Base-by-base conservation (phyloP, 163 green algal genomes). In the Scenedesmus sp. region DNA sequence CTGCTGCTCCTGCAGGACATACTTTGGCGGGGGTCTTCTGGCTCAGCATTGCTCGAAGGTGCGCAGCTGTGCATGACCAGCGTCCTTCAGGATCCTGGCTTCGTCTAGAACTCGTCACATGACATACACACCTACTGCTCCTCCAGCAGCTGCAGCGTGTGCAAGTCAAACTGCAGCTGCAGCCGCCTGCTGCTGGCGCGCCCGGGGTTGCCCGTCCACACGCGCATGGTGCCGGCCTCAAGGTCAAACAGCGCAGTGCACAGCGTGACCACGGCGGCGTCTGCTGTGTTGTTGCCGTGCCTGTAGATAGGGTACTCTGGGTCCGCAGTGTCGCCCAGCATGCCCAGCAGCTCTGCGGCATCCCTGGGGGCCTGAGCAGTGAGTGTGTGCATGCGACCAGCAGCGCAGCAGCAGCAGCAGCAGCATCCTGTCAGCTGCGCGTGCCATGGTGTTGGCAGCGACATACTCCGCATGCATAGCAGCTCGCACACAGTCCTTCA, bases 221-320 rank as follows among this genome's bases (percentile, higher is more conserved):
- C 87, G 4, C 62, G 26, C 82, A 94, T 74, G 9, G 20, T 52
- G 26, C 67, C 26, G 1, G 15, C 66, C 4, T 46, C 4, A 34
- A 94, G 59, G 82, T 94, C 91, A 77, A 91, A 92, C 82, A 94
- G 67, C 2, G 76, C 91, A 52, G 91, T 92, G 82, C 87, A 90
- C 18, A 92, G 86, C 6, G 86, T 85, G 1, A 74, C 18, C 2
- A 84, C 60, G 12, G 55, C 64, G 18, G 12, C 18, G 18, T 87
- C 82, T 73, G 55, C 55, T 54, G 16, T 23, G 55, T 56, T 87
- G 2, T 23, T 54, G 26, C 79, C 85, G 52, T 88, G 86, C 46
- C 88, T 85, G 70, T 62, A 94, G 67, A 94, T 92, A 66, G 91
- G 91, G 70, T 87, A 93, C 2, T 93, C 70, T 7, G 56, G 1